phyloP scores from a whole-genome alignment of 768 basidiomycete species.

The Suillus spraguei region DNA sequence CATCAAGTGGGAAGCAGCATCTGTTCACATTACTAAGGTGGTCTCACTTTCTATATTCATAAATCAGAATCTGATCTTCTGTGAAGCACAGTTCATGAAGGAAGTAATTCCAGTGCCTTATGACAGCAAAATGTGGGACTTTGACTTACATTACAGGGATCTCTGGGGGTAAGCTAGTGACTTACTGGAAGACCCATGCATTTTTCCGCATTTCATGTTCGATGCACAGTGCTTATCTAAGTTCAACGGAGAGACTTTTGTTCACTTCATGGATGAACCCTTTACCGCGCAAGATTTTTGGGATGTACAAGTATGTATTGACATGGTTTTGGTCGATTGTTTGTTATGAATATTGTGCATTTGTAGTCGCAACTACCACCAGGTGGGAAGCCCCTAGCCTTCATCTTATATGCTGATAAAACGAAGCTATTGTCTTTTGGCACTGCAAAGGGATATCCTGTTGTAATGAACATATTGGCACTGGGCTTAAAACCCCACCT shows the following conservation, averaged over 20 bases:
- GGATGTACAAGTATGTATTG: conserved; percentile 38
- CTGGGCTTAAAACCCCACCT: too few species aligned
- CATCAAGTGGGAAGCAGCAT: conserved; percentile 23
- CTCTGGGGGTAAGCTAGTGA: conserved; percentile 32
- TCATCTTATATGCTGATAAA: conserved; percentile 45
- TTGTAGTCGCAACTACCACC: neutral
- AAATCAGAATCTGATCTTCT: neutral
- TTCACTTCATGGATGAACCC: conserved; percentile 38
- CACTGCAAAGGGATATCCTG: conserved; percentile 39
- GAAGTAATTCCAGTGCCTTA: conserved; percentile 13
- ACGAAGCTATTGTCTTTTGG: conserved; percentile 41
- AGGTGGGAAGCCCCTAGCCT: conserved; percentile 20
- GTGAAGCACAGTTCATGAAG: conserved; percentile 17
- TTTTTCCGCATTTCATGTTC: conserved; percentile 31
- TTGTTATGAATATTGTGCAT: too few species aligned
- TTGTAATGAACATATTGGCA: too few species aligned
- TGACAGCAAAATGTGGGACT: conserved; percentile 17
- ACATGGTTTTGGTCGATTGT: too few species aligned
- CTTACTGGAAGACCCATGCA: conserved; percentile 27
- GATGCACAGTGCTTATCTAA: conserved; percentile 32
- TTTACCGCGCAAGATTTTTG: conserved; percentile 39
- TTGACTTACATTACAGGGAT: conserved; percentile 11
- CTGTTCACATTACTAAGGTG: conserved; percentile 12
- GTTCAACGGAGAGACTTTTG: conserved; percentile 29
- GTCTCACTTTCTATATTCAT: neutral